Percentiles rank a stretch among this genome's conserved stretches.
These are phyloP conservation scores for Apophysomyces elegans DNA, from an alignment of 371 early-diverging fungal genomes.

Conservation along the genomic window DNA sequence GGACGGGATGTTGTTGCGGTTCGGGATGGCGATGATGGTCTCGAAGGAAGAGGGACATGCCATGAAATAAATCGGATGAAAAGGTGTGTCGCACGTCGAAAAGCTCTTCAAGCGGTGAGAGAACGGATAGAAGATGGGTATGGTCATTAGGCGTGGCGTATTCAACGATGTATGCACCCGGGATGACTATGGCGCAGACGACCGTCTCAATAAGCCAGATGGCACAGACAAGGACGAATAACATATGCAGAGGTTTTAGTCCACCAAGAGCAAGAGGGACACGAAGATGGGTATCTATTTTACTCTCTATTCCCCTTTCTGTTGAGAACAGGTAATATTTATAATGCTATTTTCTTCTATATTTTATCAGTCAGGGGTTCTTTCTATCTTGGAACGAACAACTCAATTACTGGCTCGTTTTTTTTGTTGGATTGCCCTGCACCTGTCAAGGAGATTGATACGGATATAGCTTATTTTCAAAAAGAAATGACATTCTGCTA, in stretches of 20 bases:
- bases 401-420: neutral
- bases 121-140: slow-evolving; percentile 10
- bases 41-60: slow-evolving; percentile 30
- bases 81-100: slow-evolving; percentile 35
- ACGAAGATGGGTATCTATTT: neutral
- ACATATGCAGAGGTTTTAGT: neutral
- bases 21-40: slow-evolving; percentile 12
- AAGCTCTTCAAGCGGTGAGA: slow-evolving; percentile 8
- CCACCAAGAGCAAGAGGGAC: neutral
- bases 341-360: neutral
- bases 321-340: neutral
- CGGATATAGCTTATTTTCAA: neutral
- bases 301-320: no score
- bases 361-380: slow-evolving; percentile 6
- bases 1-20: slow-evolving; percentile 27
- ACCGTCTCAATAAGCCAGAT: neutral
- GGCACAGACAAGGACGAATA: neutral
- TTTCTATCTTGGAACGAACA: neutral
- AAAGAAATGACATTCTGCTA: neutral
- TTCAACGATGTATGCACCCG: slow-evolving; percentile 49
- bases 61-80: slow-evolving; percentile 29
- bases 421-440: neutral
- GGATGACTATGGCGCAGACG: slow-evolving; percentile 18
- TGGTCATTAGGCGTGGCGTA: slow-evolving; percentile 35
- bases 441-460: slow-evolving; percentile 2